A percentile compares a stretch with the other conserved stretches of the same genome.
Conservation (phyloP, 345 rosid genomes). For the Crucihimalaya himalaica region DNA sequence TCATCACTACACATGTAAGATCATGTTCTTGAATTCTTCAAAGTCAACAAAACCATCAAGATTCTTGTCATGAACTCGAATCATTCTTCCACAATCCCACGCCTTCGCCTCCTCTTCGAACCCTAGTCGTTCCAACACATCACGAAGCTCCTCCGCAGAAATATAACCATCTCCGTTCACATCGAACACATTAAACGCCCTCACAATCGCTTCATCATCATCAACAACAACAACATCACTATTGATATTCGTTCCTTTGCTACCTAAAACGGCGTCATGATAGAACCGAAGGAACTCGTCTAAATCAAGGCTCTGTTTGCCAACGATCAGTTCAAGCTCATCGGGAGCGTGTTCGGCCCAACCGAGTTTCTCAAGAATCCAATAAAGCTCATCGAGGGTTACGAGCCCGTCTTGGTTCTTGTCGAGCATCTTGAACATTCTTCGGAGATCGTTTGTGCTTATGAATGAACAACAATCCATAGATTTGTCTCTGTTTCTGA, state of each 20-base stretch:
- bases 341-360: constrained; percentile 38
- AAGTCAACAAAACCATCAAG: constrained; percentile 77
- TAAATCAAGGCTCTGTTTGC: constrained; percentile 55
- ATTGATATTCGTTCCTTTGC: not conserved
- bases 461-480: constrained; percentile 52
- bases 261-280: constrained; percentile 43
- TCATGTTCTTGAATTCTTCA: constrained; percentile 81
- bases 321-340: constrained; percentile 63
- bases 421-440: constrained; percentile 72
- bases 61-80: constrained; percentile 59
- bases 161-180: constrained; percentile 75
- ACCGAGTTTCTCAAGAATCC: constrained; percentile 66
- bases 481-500: not conserved
- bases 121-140: constrained; percentile 63
- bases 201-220: constrained; percentile 40
- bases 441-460: constrained; percentile 46
- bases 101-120: constrained; percentile 54
- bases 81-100: constrained; percentile 70
- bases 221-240: not conserved
- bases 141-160: constrained; percentile 67
- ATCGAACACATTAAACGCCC: constrained; percentile 74
- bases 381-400: constrained; percentile 66
- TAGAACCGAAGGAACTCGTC: constrained; percentile 66
- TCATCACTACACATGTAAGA: constrained; percentile 41
- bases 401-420: constrained; percentile 67